Base-by-base conservation (phyloP, 2,329 filamentous ascomycete species). In the Fusarium incarnatum region DNA sequence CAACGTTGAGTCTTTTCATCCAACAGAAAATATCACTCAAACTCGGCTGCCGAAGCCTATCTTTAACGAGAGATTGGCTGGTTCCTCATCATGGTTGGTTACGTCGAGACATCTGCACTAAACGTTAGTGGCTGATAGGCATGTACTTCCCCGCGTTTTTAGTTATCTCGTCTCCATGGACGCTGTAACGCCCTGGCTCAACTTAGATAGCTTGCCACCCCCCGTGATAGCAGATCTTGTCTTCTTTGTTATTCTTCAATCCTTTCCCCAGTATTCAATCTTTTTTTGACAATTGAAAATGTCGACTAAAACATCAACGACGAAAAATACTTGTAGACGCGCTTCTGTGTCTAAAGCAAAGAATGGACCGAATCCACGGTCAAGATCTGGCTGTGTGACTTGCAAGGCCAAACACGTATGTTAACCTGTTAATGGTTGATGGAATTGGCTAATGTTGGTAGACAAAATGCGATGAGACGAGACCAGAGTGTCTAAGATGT, bases 401-500 rank as follows among this genome's bases (percentile, higher is more conserved):
- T 79, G 77, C 72, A 79, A 79, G 53, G 66, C 74, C 28, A 78
- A 77, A 37, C 77, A 70, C 44, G 68, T 70, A 71, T 12, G 63
- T 20, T 5, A 42, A 32, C 11, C 5, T 23, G 8, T 22, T 9
- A 18, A 8, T 34, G 8, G 20, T 34, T 18, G 8, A 28, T 28
- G 32, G 32, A 23, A 28, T 57, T 57, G 20, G 53, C 34, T 46
- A 12, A 25, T 1, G 5, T 1, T 9, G 27, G 11, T 6, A 77
- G 76, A 72, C 76, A 10, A 77, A 77, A 76, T 77, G 76, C 64
- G 76, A 77, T 41, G 76, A 77, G 52, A 72, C 75, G 42, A 75
- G 74, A 46, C 76, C 76, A 4, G 72, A 72, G 28, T 77, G 76
- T 50, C 59, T 70, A 13, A 71, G 70, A 48, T 77, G 76, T 59